Conservation (phyloP, 2,329 filamentous ascomycete genomes). For the Stachybotrys elegans region DNA sequence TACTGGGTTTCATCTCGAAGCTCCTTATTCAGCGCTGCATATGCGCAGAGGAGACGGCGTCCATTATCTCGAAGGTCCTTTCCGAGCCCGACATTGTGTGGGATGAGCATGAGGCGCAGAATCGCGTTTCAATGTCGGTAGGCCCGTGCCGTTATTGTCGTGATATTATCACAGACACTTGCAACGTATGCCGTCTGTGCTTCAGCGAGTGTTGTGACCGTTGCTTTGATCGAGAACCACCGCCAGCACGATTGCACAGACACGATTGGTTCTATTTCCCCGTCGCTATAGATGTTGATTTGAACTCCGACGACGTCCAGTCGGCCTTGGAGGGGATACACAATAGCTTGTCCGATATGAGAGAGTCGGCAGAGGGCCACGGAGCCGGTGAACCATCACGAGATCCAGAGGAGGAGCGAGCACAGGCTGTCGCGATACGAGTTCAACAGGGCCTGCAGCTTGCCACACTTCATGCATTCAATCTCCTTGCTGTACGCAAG, state of each 20-base stretch:
- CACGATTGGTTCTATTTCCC: background rate
- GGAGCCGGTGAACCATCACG: too few relatives aligned
- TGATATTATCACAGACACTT: background rate
- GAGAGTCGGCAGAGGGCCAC: too few relatives aligned
- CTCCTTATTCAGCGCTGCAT: background rate
- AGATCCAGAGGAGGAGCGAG: too few relatives aligned
- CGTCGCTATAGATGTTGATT: background rate
- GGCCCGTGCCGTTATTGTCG: background rate
- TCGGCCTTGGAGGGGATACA: background rate
- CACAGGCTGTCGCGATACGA: too few relatives aligned
- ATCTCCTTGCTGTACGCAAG: constrained; percentile 15
- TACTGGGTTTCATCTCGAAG: background rate
- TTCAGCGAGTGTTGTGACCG: background rate
- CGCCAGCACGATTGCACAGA: too few relatives aligned
- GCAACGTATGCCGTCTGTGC: background rate
- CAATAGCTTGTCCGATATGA: background rate
- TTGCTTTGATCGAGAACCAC: background rate
- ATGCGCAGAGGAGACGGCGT: background rate
- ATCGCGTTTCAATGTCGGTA: too few relatives aligned
- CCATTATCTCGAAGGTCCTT: background rate
- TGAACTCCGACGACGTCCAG: background rate
- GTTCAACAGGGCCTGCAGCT: constrained; percentile 13
- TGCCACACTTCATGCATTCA: constrained; percentile 18
- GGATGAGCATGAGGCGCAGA: background rate
- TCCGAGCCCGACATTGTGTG: background rate